A percentile compares a stretch with the other conserved stretches of the same genome.
These are phyloP conservation scores for Aspergillus puulaauensis DNA, from an alignment of 2,329 filamentous ascomycete genomes.

Conservation along the genomic window DNA sequence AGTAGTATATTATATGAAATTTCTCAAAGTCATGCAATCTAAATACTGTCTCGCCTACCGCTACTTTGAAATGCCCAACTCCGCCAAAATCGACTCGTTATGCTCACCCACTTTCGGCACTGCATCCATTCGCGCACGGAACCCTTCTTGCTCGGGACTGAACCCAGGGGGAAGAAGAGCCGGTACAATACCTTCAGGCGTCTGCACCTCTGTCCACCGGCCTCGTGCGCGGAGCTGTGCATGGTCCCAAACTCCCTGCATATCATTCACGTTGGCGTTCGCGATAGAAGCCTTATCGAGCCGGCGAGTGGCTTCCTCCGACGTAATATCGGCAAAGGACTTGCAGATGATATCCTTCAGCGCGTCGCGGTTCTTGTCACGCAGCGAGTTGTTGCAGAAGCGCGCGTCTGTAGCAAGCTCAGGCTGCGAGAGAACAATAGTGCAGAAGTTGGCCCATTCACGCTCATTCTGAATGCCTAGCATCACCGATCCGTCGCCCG, in stretches of 20 bases:
- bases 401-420: constrained; percentile 46
- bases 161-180: constrained; percentile 54
- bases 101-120: constrained; percentile 54
- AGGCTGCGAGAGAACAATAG: constrained; percentile 45
- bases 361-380: constrained; percentile 48
- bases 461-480: constrained; percentile 59
- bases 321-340: constrained; percentile 39
- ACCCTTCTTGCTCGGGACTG: constrained; percentile 16
- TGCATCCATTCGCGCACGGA: constrained; percentile 31
- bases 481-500: constrained; percentile 53
- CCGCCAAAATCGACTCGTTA: constrained; percentile 47
- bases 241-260: constrained; percentile 56
- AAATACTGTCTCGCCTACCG: not conserved
- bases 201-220: constrained; percentile 54
- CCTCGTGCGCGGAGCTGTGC: constrained; percentile 52
- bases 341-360: constrained; percentile 48
- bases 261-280: constrained; percentile 57
- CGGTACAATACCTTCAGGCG: constrained; percentile 47
- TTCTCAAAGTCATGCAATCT: not conserved
- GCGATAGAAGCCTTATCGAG: constrained; percentile 54
- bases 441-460: constrained; percentile 54
- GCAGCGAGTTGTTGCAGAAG: constrained; percentile 49
- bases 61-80: constrained; percentile 35
- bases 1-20: not conserved
- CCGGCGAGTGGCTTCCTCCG: constrained; percentile 42